Conservation (phyloP, 2,329 filamentous ascomycete species). For the Fusarium protoensiforme region DNA sequence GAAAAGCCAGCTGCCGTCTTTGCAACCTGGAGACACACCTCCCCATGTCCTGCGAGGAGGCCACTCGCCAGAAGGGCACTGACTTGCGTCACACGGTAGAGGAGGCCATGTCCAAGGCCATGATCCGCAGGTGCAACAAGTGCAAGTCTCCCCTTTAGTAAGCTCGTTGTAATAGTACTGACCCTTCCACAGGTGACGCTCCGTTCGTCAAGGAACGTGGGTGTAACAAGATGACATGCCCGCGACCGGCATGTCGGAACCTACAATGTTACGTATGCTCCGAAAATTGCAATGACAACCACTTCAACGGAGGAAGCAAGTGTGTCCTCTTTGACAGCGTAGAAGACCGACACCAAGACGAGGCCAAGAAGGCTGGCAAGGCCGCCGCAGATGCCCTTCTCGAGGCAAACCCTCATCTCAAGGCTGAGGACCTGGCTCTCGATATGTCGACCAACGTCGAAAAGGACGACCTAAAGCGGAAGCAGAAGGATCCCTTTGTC, state of each 20-base stretch:
- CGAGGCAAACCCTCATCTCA: constrained; percentile 70
- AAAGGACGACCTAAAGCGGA: constrained; percentile 50
- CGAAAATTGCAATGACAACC: constrained; percentile 72
- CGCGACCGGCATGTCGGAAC: constrained; percentile 61
- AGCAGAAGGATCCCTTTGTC: too few species aligned
- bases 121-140: constrained; percentile 81
- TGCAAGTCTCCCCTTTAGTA: constrained; percentile 51
- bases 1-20: constrained; percentile 71
- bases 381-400: constrained; percentile 65
- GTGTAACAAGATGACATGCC: constrained; percentile 87
- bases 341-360: constrained; percentile 69
- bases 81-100: constrained; percentile 76
- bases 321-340: constrained; percentile 76
- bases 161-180: constrained; percentile 23
- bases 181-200: constrained; percentile 61
- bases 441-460: constrained; percentile 65
- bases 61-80: constrained; percentile 67
- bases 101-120: constrained; percentile 83
- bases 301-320: constrained; percentile 69
- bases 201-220: constrained; percentile 82
- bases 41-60: constrained; percentile 77
- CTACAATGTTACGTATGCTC: constrained; percentile 79
- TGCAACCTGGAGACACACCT: constrained; percentile 78
- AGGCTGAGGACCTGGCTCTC: constrained; percentile 67
- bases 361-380: constrained; percentile 71